Percentiles rank a stretch among this genome's conserved stretches.
phyloP scores from a whole-genome alignment of 164 flowering plant genomes.

The Chloranthus sessilifolius region DNA sequence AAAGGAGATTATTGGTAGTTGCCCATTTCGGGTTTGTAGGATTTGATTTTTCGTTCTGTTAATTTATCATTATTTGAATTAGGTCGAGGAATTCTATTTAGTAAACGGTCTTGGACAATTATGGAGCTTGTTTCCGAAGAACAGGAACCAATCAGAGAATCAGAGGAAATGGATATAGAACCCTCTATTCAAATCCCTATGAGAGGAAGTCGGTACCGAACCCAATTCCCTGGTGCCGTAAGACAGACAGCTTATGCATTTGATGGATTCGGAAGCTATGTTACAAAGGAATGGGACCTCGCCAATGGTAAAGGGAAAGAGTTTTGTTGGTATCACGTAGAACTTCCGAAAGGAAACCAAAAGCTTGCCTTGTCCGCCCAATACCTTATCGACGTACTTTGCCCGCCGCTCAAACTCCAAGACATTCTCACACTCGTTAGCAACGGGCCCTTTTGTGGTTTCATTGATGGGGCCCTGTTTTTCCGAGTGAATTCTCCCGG shows the following conservation, averaged over 20 bases:
- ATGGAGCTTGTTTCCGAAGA: slow-evolving; percentile 32
- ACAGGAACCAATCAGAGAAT: slow-evolving; percentile 20
- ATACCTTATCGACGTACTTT: slow-evolving; percentile 77
- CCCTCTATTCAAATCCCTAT: slow-evolving; percentile 18
- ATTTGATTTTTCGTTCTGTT: neutral
- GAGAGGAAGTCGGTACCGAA: slow-evolving; percentile 20
- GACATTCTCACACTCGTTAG: slow-evolving; percentile 91
- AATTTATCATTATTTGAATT: neutral
- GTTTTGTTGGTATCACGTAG: slow-evolving; percentile 98
- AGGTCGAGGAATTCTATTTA: neutral
- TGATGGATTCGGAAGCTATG: slow-evolving; percentile 77
- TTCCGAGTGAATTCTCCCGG: slow-evolving; percentile 96
- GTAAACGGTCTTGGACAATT: neutral
- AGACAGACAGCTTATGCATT: slow-evolving; percentile 79
- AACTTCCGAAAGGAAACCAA: slow-evolving; percentile 79
- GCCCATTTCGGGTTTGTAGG: neutral
- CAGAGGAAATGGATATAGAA: slow-evolving; percentile 38
- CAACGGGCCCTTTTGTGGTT: slow-evolving; percentile 96
- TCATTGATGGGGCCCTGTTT: slow-evolving; percentile 92
- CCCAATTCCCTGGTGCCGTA: slow-evolving; percentile 59
- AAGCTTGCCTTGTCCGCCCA: slow-evolving; percentile 76
- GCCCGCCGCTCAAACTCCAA: slow-evolving; percentile 96
- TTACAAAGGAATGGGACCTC: slow-evolving; percentile 87
- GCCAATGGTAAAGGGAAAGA: slow-evolving; percentile 68
- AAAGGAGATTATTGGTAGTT: too few species aligned